A percentile compares a stretch with the other conserved stretches of the same genome.
Conservation (phyloP, 176 grass and related monocot genomes). For the Metroxylon sagu region DNA sequence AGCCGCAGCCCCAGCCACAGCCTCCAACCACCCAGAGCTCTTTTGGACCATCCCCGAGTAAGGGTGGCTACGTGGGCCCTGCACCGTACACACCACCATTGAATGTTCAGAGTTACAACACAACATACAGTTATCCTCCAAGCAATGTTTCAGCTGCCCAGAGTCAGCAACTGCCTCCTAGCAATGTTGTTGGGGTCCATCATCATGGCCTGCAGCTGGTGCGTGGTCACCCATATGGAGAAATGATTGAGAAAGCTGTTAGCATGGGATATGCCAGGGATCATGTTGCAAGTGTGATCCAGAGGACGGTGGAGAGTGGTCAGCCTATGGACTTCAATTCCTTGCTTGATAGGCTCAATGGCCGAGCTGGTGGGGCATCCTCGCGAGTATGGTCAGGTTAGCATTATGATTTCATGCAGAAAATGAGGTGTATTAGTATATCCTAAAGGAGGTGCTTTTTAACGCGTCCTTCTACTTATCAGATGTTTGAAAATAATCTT, state of each 20-base stretch:
- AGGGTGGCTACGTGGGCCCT: conserved; percentile 29
- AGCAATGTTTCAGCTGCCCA: conserved; percentile 31
- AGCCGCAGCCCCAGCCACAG: conserved; percentile 24
- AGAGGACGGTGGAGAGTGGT: conserved; percentile 39
- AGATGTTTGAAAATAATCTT: neutral
- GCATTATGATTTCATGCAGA: neutral
- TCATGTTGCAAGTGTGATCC: conserved; percentile 32
- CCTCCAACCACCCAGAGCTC: conserved; percentile 29
- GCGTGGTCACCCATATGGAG: conserved; percentile 43
- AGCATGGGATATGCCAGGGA: conserved; percentile 72
- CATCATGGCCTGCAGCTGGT: conserved; percentile 35
- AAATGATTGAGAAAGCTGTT: conserved; percentile 62
- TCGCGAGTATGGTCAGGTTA: conserved; percentile 49
- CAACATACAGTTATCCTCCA: conserved; percentile 30
- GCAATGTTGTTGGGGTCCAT: conserved; percentile 35
- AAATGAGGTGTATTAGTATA: too few relatives aligned
- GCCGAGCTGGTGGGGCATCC: conserved; percentile 30
- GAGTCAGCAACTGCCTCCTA: conserved; percentile 13
- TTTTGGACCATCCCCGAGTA: conserved; percentile 42
- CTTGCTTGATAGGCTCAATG: conserved; percentile 57
- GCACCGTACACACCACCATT: conserved; percentile 46
- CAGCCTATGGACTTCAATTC: conserved; percentile 63
- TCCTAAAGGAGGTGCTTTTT: too few relatives aligned
- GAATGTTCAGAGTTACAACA: conserved; percentile 33
- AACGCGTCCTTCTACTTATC: too few relatives aligned